Evolutionary conservation across 768 basidiomycete species (phyloP).

Genomic region (Trametes gibbosa): DNA sequence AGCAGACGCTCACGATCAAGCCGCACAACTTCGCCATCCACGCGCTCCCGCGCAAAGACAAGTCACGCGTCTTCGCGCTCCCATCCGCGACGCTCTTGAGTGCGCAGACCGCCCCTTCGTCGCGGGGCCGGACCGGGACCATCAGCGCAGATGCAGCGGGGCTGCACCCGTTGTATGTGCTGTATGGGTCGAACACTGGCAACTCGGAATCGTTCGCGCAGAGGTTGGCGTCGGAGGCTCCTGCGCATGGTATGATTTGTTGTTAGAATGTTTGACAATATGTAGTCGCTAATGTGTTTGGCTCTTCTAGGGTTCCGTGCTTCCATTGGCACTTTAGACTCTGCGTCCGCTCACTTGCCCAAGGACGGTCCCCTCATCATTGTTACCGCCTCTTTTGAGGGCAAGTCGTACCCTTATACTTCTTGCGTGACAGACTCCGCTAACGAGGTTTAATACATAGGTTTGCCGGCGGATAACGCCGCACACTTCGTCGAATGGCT

Average conservation of each 20-base stretch:
- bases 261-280: neutral
- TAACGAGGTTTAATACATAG: slow-evolving; percentile 13
- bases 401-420: slow-evolving; percentile 12
- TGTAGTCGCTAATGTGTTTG: neutral
- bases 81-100: slow-evolving; percentile 2
- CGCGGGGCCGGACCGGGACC: neutral
- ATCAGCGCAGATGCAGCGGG: slow-evolving; percentile 2
- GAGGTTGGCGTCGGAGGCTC: slow-evolving; percentile 39
- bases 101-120: neutral
- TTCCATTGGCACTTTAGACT: slow-evolving; percentile 39
- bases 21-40: slow-evolving; percentile 41
- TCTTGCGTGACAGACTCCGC: neutral
- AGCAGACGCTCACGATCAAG: slow-evolving; percentile 48
- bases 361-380: slow-evolving; percentile 44
- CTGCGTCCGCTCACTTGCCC: slow-evolving; percentile 34
- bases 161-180: slow-evolving; percentile 33
- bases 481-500: slow-evolving; percentile 43
- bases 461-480: slow-evolving; percentile 50
- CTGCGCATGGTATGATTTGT: slow-evolving; percentile 32
- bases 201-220: slow-evolving; percentile 47
- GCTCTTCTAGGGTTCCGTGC: slow-evolving; percentile 36
- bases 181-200: slow-evolving; percentile 48
- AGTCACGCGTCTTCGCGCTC: neutral
- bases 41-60: slow-evolving; percentile 25
- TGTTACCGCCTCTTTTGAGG: slow-evolving; percentile 48